Evolutionary conservation across 495 filamentous ascomycete species (phyloP).

Genomic region (Penicillium argentinense): DNA sequence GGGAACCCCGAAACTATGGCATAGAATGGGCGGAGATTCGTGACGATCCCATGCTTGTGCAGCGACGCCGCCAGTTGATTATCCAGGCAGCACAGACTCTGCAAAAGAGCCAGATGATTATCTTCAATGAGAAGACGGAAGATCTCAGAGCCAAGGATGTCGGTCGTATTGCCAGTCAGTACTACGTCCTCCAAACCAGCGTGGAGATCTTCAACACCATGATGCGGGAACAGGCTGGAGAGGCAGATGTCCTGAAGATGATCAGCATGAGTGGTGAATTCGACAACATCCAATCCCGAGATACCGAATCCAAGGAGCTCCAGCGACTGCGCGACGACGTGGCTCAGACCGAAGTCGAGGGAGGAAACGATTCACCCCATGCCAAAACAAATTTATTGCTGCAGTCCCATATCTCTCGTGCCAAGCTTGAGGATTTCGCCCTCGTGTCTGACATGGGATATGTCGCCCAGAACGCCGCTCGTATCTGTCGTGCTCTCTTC

Average conservation of each 20-base stretch:
- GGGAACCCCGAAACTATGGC: slow-evolving; percentile 89
- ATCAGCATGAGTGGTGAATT: slow-evolving; percentile 96
- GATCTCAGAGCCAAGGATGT: slow-evolving; percentile 90
- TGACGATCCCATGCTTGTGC: slow-evolving; percentile 82
- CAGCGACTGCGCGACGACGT: slow-evolving; percentile 60
- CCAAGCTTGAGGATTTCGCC: slow-evolving; percentile 86
- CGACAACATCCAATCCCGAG: slow-evolving; percentile 89
- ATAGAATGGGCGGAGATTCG: slow-evolving; percentile 90
- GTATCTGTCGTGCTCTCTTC: slow-evolving; percentile 93
- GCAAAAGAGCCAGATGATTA: slow-evolving; percentile 95
- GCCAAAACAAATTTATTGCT: slow-evolving; percentile 94
- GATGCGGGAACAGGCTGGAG: slow-evolving; percentile 79
- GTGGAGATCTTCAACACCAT: slow-evolving; percentile 92
- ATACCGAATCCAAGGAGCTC: slow-evolving; percentile 82
- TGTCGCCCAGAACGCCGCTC: slow-evolving; percentile 90
- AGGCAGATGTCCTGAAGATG: slow-evolving; percentile 91
- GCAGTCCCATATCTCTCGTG: slow-evolving; percentile 91
- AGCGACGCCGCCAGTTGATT: slow-evolving; percentile 76
- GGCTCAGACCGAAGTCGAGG: slow-evolving; percentile 70
- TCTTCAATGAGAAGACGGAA: slow-evolving; percentile 91
- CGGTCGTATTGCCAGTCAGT: slow-evolving; percentile 95
- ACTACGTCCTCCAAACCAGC: slow-evolving; percentile 88
- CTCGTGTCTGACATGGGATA: slow-evolving; percentile 89
- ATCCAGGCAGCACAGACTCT: slow-evolving; percentile 83
- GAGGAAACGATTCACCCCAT: slow-evolving; percentile 74